Evolutionary conservation across 805 yeast species (phyloP), one percentile per base, ranked within the genome.

Genomic region (Saturnispora ahearnii): DNA sequence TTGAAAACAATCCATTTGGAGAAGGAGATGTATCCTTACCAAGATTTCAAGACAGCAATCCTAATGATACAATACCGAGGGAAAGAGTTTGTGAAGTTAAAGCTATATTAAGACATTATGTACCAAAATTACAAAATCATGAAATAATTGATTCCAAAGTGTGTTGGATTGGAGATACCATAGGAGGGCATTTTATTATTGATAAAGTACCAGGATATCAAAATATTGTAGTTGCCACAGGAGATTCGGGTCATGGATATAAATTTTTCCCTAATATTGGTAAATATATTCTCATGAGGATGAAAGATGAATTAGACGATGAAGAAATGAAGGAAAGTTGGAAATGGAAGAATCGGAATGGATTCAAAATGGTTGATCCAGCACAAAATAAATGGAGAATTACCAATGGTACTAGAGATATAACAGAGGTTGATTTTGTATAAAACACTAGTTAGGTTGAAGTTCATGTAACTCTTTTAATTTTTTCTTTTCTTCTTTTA

Each of bases 221-320:
- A 0, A 68, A 66, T 26, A 58, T 71, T 1, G 65, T 49, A 44
- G 68, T 73, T 26, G 75, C 74, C 0, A 62, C 71, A 5, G 78
- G 77, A 15, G 76, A 72, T 55, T 66, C 75, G 3, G 74, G 76
- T 10, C 77, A 73, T 56, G 74, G 64, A 2, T 72, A 63, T 55
- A 73, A 73, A 56, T 70, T 71, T 43, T 55, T 73, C 31, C 78
- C 78, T 12, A 69, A 63, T 40, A 70, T 73, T 47, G 77, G 77
- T 1, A 65, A 65, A 45, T 73, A 73, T 51, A 69, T 73, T 18
- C 44, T 52, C 4, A 56, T 58, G 33, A 63, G 57, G 42, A 43
- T 71, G 15, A 64, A 65, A 30, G 65, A 62, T 3, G 50, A 45
- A 1, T 53, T 70, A 36, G 31, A 33, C 11, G 56, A 55, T n/a